Evolutionary conservation across 176 grass and related monocot genomes (phyloP), one percentile per base, ranked within the genome.

Genomic region (Avena atlantica): DNA sequence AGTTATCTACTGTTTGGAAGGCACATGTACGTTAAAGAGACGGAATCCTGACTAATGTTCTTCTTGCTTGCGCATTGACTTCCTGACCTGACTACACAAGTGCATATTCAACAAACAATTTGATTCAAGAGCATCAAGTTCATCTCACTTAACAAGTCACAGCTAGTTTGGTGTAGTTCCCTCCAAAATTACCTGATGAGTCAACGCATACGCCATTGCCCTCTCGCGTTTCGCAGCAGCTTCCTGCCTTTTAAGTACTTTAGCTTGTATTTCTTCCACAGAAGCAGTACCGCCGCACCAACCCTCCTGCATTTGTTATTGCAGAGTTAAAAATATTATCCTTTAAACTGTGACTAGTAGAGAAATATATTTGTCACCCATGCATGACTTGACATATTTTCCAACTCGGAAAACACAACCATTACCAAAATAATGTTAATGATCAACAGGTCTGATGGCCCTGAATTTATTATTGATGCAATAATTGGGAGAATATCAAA

Each of bases 201-300:
- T 97, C 76, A 97, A 86, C 71, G 97, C 97, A 79, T 99, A 99
- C 20, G 94, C 97, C 92, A 99, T 99, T 66, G 97, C 97, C 93
- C 97, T 90, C 78, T 99, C 97, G 50, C 94, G 92, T 78, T 94
- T 99, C 20, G 89, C 97, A 83, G 92, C 97, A 81, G 97, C 97
- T 83, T 97, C 91, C 92, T 89, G 89, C 51, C 94, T 94, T 90
- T 95, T 99, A 80, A 97, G 69, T 82, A 94, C 82, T 88, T 99
- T 99, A 83, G 91, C 81, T 83, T 97, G 94, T 80, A 99, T 90
- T 95, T 99, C 92, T 87, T 96, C 89, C 49, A 86, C 59, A 3
- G 94, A 99, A 76, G 92, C 97, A 87, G 87, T 91, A 85, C 87
- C 91, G 31, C 93, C 97, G 82, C 97, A 97, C 97, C 94, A 99